Evolutionary conservation across 495 filamentous ascomycete species (phyloP).

Genomic region (Penicillium silybi): DNA sequence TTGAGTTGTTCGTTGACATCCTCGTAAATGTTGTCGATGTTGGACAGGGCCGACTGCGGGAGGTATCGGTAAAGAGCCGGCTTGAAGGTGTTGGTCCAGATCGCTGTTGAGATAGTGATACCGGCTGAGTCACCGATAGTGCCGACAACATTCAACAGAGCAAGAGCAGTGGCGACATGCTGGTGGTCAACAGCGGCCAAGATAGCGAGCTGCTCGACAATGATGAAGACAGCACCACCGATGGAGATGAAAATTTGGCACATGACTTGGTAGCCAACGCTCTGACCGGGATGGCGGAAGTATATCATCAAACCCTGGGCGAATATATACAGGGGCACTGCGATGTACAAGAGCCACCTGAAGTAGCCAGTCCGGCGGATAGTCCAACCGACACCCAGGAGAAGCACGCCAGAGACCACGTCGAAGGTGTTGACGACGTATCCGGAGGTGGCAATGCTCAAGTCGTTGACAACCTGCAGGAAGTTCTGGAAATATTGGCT

Average conservation of each 20-base stretch:
- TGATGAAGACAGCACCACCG: slow-evolving; percentile 52
- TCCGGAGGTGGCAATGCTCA: slow-evolving; percentile 41
- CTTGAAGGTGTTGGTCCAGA: slow-evolving; percentile 61
- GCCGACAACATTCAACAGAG: slow-evolving; percentile 56
- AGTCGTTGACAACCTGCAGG: slow-evolving; percentile 68
- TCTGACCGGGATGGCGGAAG: slow-evolving; percentile 55
- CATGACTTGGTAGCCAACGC: slow-evolving; percentile 64
- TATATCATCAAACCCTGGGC: slow-evolving; percentile 54
- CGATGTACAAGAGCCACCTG: slow-evolving; percentile 51
- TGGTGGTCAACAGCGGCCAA: slow-evolving; percentile 62
- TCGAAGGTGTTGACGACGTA: slow-evolving; percentile 48
- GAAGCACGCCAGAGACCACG: slow-evolving; percentile 43
- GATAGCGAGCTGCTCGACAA: slow-evolving; percentile 61
- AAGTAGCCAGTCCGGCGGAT: slow-evolving; percentile 53
- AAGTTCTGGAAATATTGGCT: slow-evolving; percentile 63
- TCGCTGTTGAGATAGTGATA: slow-evolving; percentile 52
- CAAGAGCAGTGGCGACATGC: slow-evolving; percentile 61
- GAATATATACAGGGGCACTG: slow-evolving; percentile 55
- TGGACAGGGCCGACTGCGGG: slow-evolving; percentile 35
- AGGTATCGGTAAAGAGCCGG: slow-evolving; percentile 48
- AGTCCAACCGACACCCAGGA: slow-evolving; percentile 43
- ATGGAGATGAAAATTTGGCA: slow-evolving; percentile 70
- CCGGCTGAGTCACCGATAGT: slow-evolving; percentile 63
- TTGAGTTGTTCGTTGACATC: slow-evolving; percentile 42
- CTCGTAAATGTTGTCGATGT: slow-evolving; percentile 49